These are phyloP conservation scores for Calendula officinalis DNA, from an alignment of 129 eudicot species.

Conservation along the genomic window DNA sequence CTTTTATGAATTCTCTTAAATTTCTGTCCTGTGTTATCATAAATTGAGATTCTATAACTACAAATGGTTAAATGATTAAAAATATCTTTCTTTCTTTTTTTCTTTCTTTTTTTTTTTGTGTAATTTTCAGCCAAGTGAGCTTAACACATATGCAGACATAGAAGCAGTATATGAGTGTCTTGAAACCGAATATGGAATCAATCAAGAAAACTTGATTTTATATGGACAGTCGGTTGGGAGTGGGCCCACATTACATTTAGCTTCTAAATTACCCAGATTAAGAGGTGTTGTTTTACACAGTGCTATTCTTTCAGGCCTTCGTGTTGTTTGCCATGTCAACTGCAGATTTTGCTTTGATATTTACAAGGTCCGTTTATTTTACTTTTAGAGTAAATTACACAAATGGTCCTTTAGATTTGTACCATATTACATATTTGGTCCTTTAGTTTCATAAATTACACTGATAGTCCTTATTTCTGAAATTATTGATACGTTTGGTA, in stretches of 20 bases:
- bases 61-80: constrained; percentile 6
- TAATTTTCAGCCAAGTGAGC: constrained; percentile 77
- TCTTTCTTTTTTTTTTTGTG: constrained; percentile 6
- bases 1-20: too few species aligned
- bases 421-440: too few species aligned
- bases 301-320: constrained; percentile 96
- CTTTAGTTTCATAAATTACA: too few species aligned
- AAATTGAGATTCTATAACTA: too few species aligned
- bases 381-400: too few species aligned
- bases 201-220: constrained; percentile 83
- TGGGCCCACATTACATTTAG: constrained; percentile 91
- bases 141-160: constrained; percentile 89
- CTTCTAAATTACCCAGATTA: constrained; percentile 71
- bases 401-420: too few species aligned
- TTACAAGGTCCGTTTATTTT: constrained; percentile 49
- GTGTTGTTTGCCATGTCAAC: constrained; percentile 87
- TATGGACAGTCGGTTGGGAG: constrained; percentile 98
- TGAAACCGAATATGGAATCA: constrained; percentile 77
- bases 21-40: too few species aligned
- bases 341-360: constrained; percentile 76
- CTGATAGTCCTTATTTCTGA: too few species aligned
- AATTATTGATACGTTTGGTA: too few species aligned
- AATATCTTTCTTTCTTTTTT: too few species aligned
- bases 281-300: constrained; percentile 97
- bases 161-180: constrained; percentile 97